Percentiles rank a stretch among this genome's conserved stretches.
phyloP scores from a whole-genome alignment of 495 filamentous ascomycete species.

The Immersiella caudata region DNA sequence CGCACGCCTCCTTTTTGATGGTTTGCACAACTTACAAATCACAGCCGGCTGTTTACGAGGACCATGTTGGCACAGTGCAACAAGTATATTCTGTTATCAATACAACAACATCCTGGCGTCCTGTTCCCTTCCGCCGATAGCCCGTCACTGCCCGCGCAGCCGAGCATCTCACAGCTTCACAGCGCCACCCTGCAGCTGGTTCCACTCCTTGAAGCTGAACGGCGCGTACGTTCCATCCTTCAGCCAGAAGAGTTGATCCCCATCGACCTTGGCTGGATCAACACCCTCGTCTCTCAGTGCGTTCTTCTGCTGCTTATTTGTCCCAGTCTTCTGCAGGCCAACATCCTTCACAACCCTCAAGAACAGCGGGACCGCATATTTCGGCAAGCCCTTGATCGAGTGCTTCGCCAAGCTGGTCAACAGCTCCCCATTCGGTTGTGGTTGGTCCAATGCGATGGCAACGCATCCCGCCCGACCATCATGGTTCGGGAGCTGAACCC shows the following conservation, averaged over 20 bases:
- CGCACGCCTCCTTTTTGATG: too few relatives aligned
- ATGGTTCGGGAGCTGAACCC: conserved; percentile 78
- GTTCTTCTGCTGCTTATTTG: conserved; percentile 85
- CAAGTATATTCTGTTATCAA: not conserved
- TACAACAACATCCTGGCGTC: not conserved
- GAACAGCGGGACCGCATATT: conserved; percentile 79
- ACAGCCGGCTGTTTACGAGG: too few relatives aligned
- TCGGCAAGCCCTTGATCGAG: conserved; percentile 58
- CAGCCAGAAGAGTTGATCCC: conserved; percentile 64
- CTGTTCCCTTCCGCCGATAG: not conserved
- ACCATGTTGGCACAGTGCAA: too few relatives aligned
- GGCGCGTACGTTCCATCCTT: conserved; percentile 68
- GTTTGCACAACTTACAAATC: too few relatives aligned
- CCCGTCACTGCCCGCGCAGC: not conserved
- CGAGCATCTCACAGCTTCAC: conserved; percentile 62
- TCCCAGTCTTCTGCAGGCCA: conserved; percentile 70
- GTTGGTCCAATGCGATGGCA: conserved; percentile 58
- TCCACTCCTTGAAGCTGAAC: conserved; percentile 71
- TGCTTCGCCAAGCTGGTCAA: conserved; percentile 64
- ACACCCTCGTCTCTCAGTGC: conserved; percentile 69
- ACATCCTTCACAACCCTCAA: conserved; percentile 62
- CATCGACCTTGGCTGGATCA: conserved; percentile 58
- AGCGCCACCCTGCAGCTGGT: conserved; percentile 61
- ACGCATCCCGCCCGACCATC: conserved; percentile 88
- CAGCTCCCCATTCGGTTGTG: conserved; percentile 34